Evolutionary conservation across 192 early-diverging fungal genomes (phyloP).

Genomic region (Coemansia erecta): DNA sequence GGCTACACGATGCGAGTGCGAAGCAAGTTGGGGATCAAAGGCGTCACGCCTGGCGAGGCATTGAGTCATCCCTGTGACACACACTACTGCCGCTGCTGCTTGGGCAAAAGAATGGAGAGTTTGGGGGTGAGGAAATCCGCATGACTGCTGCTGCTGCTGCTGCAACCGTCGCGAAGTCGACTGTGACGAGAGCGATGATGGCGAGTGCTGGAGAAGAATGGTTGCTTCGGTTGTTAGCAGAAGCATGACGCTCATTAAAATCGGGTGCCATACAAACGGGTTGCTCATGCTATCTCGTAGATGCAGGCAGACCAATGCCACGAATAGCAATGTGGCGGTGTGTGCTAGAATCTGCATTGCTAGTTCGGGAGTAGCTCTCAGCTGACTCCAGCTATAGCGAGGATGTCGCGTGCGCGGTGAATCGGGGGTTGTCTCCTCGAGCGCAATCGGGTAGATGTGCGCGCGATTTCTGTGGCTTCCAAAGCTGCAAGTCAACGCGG

Average conservation of each 20-base stretch:
- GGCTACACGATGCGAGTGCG: no score
- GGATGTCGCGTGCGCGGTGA: not conserved
- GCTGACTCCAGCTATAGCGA: not conserved
- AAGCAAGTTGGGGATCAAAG: no score
- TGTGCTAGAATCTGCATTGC: constrained; percentile 16
- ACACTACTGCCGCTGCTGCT: no score
- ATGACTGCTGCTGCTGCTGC: no score
- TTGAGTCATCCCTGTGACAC: no score
- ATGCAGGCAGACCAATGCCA: constrained; percentile 1
- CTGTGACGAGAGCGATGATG: constrained; percentile 2
- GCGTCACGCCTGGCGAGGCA: no score
- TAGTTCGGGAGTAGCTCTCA: not conserved
- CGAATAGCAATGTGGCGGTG: constrained; percentile 6
- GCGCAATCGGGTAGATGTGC: constrained; percentile 4
- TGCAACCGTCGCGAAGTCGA: not conserved
- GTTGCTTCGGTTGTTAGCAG: constrained; percentile 18
- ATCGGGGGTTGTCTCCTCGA: not conserved
- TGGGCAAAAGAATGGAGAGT: no score
- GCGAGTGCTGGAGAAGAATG: constrained; percentile 12
- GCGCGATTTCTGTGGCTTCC: constrained; percentile 4
- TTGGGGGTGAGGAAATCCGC: no score
- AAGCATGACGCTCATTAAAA: constrained; percentile 27
- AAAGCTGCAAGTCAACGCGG: not conserved
- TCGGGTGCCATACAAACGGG: constrained; percentile 26
- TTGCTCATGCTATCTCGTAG: not conserved